Percentiles rank a stretch among this genome's conserved stretches.
Conservation (phyloP, 192 early-diverging fungal species). For the Allomyces macrogynus region DNA sequence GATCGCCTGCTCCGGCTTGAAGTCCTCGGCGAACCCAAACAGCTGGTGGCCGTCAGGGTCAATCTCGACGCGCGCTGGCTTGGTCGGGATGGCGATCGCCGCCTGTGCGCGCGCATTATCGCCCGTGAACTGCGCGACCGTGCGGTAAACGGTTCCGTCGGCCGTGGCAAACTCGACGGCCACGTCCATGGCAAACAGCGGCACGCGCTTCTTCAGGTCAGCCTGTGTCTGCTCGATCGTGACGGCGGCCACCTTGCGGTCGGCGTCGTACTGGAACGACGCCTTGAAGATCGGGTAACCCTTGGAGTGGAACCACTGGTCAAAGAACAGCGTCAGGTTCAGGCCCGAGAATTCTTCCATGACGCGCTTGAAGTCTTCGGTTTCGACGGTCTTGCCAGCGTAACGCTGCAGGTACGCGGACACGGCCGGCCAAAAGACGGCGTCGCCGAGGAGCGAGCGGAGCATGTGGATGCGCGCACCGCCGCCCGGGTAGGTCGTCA, state of each 20-base stretch:
- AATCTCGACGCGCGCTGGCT: slow-evolving; percentile 15
- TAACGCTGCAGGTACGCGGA: slow-evolving; percentile 18
- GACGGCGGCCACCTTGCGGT: slow-evolving; percentile 35
- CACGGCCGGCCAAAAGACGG: slow-evolving; percentile 25
- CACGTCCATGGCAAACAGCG: slow-evolving; percentile 19
- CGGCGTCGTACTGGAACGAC: slow-evolving; percentile 30
- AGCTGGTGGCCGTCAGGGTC: slow-evolving; percentile 24
- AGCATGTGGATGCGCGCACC: slow-evolving; percentile 29
- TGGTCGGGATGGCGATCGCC: slow-evolving; percentile 7
- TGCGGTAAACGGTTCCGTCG: slow-evolving; percentile 13
- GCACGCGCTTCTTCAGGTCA: slow-evolving; percentile 10
- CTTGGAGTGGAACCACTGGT: slow-evolving; percentile 46
- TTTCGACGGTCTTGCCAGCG: slow-evolving; percentile 19
- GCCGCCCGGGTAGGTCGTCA: slow-evolving; percentile 30
- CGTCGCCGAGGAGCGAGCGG: slow-evolving; percentile 19
- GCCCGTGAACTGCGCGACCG: slow-evolving; percentile 12
- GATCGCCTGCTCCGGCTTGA: slow-evolving; percentile 17
- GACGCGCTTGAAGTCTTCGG: slow-evolving; percentile 25
- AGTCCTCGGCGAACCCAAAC: slow-evolving; percentile 13
- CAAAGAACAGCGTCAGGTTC: slow-evolving; percentile 37
- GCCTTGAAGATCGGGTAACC: slow-evolving; percentile 33
- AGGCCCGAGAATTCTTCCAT: slow-evolving; percentile 29
- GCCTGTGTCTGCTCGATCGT: slow-evolving; percentile 25
- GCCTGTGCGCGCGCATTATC: slow-evolving; percentile 12
- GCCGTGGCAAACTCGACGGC: slow-evolving; percentile 20